These are phyloP conservation scores for Styphnolobium japonicum DNA, from an alignment of 306 rosid species.

Conservation along the genomic window DNA sequence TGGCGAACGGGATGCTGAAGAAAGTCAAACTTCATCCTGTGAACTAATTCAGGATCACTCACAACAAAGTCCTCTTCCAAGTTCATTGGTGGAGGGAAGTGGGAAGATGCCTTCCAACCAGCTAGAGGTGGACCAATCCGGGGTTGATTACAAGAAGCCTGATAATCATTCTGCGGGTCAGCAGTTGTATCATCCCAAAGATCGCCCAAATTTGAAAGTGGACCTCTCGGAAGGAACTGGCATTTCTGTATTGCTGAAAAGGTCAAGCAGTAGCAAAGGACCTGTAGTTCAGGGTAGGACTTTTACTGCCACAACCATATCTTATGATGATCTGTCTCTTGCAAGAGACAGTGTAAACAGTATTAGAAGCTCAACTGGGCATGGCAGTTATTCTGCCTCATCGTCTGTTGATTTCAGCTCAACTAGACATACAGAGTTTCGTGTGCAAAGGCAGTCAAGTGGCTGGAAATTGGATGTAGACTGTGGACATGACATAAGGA, in stretches of 20 bases:
- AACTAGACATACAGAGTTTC: constrained; percentile 48
- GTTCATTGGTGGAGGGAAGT: constrained; percentile 30
- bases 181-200: constrained; percentile 32
- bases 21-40: constrained; percentile 33
- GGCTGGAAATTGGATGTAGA: constrained; percentile 58
- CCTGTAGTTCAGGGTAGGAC: constrained; percentile 66
- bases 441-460: constrained; percentile 63
- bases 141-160: constrained; percentile 30
- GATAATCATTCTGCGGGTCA: constrained; percentile 29
- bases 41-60: constrained; percentile 35
- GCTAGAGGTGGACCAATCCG: constrained; percentile 34
- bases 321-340: constrained; percentile 57
- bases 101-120: constrained; percentile 31
- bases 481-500: constrained; percentile 43
- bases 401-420: constrained; percentile 71
- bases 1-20: constrained; percentile 31
- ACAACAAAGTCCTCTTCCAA: constrained; percentile 38
- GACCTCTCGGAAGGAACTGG: constrained; percentile 65
- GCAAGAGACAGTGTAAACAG: constrained; percentile 63
- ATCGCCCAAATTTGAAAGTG: constrained; percentile 35
- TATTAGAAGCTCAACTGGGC: constrained; percentile 67
- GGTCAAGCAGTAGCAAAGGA: constrained; percentile 67
- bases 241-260: constrained; percentile 63
- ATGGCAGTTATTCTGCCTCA: constrained; percentile 70
- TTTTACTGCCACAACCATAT: constrained; percentile 63